Conservation (phyloP, 1,284 basidiomycete genomes). For the Rhodotorula mucilaginosa region DNA sequence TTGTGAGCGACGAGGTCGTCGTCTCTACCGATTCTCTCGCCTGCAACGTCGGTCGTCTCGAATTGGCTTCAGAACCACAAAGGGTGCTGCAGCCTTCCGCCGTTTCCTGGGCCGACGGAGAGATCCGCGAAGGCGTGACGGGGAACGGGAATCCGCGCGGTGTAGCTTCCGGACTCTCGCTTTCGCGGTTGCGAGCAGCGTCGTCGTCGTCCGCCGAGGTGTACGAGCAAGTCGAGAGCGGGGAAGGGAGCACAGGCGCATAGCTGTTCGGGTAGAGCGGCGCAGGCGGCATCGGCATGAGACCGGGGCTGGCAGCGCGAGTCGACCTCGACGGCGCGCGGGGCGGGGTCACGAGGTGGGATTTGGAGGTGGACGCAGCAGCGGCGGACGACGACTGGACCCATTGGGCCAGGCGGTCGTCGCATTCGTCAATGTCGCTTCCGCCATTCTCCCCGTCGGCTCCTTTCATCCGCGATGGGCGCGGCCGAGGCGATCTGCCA, state of each 20-base stretch:
- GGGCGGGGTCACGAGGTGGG: background rate
- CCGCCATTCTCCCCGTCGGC: no score
- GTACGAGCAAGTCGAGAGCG: constrained; percentile 29
- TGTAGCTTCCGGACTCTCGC: background rate
- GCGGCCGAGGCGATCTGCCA: background rate
- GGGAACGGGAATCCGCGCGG: constrained; percentile 26
- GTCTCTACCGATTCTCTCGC: background rate
- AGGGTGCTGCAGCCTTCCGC: background rate
- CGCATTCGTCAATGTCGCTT: background rate
- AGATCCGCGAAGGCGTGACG: background rate
- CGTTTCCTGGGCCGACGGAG: background rate
- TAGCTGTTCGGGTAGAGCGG: constrained; percentile 2
- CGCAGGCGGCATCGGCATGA: background rate
- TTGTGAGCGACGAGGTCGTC: background rate
- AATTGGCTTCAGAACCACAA: background rate
- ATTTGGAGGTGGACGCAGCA: background rate
- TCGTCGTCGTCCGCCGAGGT: constrained; percentile 9
- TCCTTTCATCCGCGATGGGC: no score
- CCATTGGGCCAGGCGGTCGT: constrained; percentile 20
- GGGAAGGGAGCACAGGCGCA: constrained; percentile 26
- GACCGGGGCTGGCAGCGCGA: background rate
- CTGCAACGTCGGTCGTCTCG: background rate
- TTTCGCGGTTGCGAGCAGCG: background rate
- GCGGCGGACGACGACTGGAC: constrained; percentile 3
- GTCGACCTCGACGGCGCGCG: background rate